These are phyloP conservation scores for Pyracantha coccinea DNA, from an alignment of 331 rosid species.

Conservation along the genomic window DNA sequence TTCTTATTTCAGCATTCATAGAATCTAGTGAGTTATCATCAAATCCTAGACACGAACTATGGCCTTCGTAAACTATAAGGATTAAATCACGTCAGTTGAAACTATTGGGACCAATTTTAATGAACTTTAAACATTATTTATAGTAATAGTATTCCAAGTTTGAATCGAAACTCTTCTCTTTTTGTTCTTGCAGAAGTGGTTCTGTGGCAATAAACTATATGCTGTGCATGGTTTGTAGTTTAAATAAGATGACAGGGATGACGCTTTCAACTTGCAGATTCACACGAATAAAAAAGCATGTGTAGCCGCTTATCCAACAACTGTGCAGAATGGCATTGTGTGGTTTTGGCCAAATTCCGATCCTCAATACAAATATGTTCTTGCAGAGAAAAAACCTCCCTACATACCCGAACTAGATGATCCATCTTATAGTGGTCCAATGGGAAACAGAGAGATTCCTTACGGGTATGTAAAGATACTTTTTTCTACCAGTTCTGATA, in stretches of 20 bases:
- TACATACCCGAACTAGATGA: conserved; percentile 63
- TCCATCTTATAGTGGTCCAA: conserved; percentile 44
- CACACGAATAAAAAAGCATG: conserved; percentile 71
- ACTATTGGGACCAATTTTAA: background rate
- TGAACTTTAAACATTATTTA: background rate
- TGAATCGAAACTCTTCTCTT: background rate
- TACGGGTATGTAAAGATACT: conserved; percentile 44
- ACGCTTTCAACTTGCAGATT: conserved; percentile 43
- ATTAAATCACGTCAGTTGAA: too few species aligned
- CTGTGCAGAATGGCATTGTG: conserved; percentile 57
- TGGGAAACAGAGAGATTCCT: conserved; percentile 69
- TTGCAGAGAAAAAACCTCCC: conserved; percentile 46
- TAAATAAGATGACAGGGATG: conserved; percentile 3
- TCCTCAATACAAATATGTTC: conserved; percentile 67
- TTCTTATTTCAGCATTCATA: too few species aligned
- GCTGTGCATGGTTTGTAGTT: background rate
- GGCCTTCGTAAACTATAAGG: too few species aligned
- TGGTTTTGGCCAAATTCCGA: conserved; percentile 93
- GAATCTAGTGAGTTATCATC: too few species aligned
- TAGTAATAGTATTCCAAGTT: background rate
- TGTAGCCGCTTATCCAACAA: conserved; percentile 67
- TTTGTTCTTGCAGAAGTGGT: background rate
- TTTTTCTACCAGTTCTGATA: background rate
- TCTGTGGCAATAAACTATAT: background rate
- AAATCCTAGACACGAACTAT: too few species aligned